These are phyloP conservation scores for Staphylotrichum longicolle DNA, from an alignment of 495 filamentous ascomycete species.

Conservation along the genomic window DNA sequence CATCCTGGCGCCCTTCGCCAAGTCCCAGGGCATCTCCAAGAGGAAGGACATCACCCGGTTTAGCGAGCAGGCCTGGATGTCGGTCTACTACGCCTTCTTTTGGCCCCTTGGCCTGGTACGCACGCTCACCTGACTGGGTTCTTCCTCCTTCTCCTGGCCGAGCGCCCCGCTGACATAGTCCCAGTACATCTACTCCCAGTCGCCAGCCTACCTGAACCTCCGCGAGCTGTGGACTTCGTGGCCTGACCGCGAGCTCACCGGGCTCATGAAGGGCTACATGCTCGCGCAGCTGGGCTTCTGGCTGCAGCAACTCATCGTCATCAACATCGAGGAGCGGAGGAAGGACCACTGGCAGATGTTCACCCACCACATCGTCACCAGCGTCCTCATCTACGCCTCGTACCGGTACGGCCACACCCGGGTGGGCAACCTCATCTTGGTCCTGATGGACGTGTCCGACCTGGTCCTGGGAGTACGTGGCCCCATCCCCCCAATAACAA, in stretches of 20 bases:
- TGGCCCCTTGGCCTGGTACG: slow-evolving; percentile 84
- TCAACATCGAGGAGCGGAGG: slow-evolving; percentile 88
- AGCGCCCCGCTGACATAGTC: slow-evolving; percentile 24
- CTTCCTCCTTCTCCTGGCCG: neutral
- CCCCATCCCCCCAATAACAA: neutral
- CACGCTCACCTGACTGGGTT: slow-evolving; percentile 13
- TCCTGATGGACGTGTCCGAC: slow-evolving; percentile 92
- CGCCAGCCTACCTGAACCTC: slow-evolving; percentile 75
- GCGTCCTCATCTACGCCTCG: slow-evolving; percentile 69
- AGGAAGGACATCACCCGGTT: slow-evolving; percentile 74
- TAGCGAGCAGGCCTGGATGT: slow-evolving; percentile 89
- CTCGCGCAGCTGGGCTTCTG: slow-evolving; percentile 89
- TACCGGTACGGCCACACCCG: slow-evolving; percentile 82
- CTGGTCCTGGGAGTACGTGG: slow-evolving; percentile 78
- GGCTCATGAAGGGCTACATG: slow-evolving; percentile 84
- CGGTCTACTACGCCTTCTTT: slow-evolving; percentile 73
- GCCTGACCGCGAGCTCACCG: slow-evolving; percentile 70
- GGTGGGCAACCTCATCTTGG: slow-evolving; percentile 85
- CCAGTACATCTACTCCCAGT: slow-evolving; percentile 78
- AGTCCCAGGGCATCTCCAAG: slow-evolving; percentile 63
- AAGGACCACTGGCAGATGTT: slow-evolving; percentile 98
- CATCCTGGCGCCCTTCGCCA: slow-evolving; percentile 72
- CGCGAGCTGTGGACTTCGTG: slow-evolving; percentile 77
- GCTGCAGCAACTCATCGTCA: slow-evolving; percentile 89
- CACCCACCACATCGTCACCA: slow-evolving; percentile 88